Percentiles rank a stretch among this genome's conserved stretches.
Evolutionary conservation across 768 basidiomycete species (phyloP).

Genomic region (Pleurotus djamor): DNA sequence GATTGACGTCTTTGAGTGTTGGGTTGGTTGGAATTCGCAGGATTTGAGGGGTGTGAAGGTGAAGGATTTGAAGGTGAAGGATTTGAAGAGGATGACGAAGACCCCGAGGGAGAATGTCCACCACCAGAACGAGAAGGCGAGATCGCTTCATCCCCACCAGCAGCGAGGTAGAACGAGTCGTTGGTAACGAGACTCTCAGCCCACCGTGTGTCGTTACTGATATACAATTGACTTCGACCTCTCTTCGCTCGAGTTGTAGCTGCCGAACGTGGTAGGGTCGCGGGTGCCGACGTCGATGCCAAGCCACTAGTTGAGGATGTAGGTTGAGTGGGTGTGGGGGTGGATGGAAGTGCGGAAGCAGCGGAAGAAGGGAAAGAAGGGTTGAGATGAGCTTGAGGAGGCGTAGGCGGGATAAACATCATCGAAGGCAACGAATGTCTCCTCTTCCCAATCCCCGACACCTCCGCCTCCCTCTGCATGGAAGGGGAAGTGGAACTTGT

Average conservation of each 20-base stretch:
- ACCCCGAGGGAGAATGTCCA: neutral
- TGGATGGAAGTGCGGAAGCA: neutral
- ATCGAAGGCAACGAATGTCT: neutral
- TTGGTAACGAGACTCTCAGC: neutral
- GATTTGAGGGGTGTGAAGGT: neutral
- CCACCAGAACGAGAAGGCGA: neutral
- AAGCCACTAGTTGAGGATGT: too few relatives aligned
- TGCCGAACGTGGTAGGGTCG: neutral
- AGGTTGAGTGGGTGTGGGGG: too few relatives aligned
- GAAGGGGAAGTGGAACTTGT: neutral
- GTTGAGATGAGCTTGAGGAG: neutral
- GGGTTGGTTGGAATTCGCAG: neutral
- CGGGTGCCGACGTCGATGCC: neutral
- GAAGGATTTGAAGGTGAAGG: neutral
- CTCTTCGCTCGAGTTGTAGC: neutral
- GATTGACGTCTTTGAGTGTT: neutral
- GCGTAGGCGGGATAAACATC: neutral
- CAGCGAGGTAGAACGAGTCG: slow-evolving; percentile 1
- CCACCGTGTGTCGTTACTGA: slow-evolving; percentile 5
- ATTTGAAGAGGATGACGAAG: neutral
- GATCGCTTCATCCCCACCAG: neutral
- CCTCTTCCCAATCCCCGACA: neutral
- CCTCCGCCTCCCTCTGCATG: neutral
- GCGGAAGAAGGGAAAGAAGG: neutral
- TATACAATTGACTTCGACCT: slow-evolving; percentile 1